These are phyloP conservation scores for Asterella californica DNA, from an alignment of 225 moss, liverwort and hornwort species.

Conservation along the genomic window DNA sequence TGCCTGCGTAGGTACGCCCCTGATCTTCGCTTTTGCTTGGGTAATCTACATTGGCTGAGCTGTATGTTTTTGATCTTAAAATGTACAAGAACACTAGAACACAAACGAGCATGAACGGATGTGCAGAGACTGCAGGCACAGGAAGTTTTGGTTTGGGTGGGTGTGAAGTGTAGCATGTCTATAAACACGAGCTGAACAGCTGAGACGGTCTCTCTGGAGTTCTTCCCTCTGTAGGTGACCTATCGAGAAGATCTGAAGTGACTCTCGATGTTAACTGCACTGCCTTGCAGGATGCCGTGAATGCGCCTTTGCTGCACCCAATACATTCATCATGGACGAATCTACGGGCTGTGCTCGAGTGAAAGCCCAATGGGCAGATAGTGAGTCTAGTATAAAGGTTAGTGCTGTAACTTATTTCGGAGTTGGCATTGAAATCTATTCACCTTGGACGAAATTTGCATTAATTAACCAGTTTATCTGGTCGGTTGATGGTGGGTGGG, in stretches of 20 bases:
- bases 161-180: background rate
- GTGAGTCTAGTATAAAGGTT: conserved; percentile 71
- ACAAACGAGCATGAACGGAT: too few species aligned
- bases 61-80: too few species aligned
- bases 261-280: background rate
- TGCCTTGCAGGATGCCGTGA: conserved; percentile 77
- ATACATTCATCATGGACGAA: conserved; percentile 90
- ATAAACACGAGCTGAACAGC: background rate
- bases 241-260: background rate
- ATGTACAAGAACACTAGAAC: too few species aligned
- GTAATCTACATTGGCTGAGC: background rate
- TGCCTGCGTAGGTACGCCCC: conserved; percentile 69
- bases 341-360: conserved; percentile 82
- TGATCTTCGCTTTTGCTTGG: background rate
- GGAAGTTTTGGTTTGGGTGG: background rate
- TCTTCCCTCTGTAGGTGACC: background rate
- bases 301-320: conserved; percentile 71
- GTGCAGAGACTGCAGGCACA: background rate
- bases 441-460: background rate
- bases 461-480: conserved; percentile 2
- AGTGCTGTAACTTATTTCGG: conserved; percentile 4
- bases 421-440: background rate
- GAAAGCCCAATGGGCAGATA: conserved; percentile 82
- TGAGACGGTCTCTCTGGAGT: background rate
- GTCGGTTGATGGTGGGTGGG: background rate